Conservation (phyloP, 164 flowering plant genomes). For the Amborella trichopoda region DNA sequence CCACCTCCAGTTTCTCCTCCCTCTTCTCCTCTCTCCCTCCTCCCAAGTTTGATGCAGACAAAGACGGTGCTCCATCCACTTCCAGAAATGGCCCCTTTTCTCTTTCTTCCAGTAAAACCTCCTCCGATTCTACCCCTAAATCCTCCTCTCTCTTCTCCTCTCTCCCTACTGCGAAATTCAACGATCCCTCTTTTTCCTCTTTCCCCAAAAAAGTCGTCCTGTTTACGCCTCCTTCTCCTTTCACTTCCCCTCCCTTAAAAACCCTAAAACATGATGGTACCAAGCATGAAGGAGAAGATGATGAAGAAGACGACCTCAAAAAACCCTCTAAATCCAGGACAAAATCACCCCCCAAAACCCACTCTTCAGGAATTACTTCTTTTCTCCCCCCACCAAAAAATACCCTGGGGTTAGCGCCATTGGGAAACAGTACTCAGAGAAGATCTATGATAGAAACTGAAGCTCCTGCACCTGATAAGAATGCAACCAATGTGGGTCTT, state of each 20-base stretch:
- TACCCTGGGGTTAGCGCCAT: constrained; percentile 36
- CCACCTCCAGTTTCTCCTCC: constrained; percentile 2
- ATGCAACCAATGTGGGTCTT: no score
- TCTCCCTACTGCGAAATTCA: constrained; percentile 32
- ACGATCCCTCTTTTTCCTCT: constrained; percentile 7
- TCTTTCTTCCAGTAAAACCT: constrained; percentile 3
- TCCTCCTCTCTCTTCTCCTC: constrained; percentile 26
- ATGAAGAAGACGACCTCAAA: constrained; percentile 16
- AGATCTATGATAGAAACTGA: constrained; percentile 44
- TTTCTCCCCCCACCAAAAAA: constrained; percentile 66
- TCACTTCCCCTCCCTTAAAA: constrained; percentile 7
- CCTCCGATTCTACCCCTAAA: constrained; percentile 7
- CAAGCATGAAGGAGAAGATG: constrained; percentile 26
- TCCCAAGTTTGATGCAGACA: constrained; percentile 18
- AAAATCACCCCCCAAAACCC: no score
- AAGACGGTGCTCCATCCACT: no score
- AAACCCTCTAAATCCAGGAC: no score
- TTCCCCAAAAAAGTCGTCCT: constrained; percentile 50
- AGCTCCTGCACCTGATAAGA: no score
- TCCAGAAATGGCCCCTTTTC: constrained; percentile 5
- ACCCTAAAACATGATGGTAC: constrained; percentile 2
- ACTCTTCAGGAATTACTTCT: no score
- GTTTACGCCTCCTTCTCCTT: constrained; percentile 47
- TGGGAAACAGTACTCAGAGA: constrained; percentile 28
- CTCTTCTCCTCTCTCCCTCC: constrained; percentile 15